Evolutionary conservation across 139 green algal genomes (phyloP).

Genomic region (Eudorina sp.): DNA sequence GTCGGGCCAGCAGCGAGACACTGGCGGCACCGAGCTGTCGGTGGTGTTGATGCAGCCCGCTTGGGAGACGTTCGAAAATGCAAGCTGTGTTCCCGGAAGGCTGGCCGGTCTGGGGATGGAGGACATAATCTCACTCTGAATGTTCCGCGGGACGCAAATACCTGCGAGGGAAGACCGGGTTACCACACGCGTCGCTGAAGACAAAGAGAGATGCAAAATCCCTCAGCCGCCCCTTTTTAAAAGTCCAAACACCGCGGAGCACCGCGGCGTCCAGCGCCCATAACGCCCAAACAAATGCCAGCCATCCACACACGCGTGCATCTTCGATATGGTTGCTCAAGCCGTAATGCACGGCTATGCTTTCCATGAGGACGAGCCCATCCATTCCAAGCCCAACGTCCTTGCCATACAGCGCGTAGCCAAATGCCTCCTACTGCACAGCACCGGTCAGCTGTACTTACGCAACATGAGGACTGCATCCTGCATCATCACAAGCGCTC

Average conservation of each 20-base stretch:
- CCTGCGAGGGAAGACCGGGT: neutral
- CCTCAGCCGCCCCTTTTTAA: too few relatives aligned
- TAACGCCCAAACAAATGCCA: too few relatives aligned
- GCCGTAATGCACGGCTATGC: too few relatives aligned
- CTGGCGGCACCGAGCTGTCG: neutral
- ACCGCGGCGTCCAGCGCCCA: too few relatives aligned
- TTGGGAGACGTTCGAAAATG: neutral
- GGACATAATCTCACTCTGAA: conserved; percentile 27
- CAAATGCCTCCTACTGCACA: neutral
- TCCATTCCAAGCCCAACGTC: neutral
- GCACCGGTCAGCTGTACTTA: neutral
- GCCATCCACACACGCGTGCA: too few relatives aligned
- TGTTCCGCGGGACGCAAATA: conserved; percentile 28
- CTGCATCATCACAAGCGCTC: conserved; percentile 23
- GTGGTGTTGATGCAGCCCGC: conserved; percentile 6
- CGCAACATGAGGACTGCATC: conserved; percentile 33
- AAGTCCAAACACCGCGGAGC: too few relatives aligned
- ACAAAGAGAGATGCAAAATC: too few relatives aligned
- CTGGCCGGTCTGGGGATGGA: neutral
- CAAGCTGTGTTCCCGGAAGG: conserved; percentile 9
- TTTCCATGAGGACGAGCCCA: neutral
- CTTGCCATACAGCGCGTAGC: neutral
- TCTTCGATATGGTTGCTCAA: too few relatives aligned
- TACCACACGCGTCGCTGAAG: too few relatives aligned
- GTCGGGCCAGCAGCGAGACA: conserved; percentile 38